Percentiles rank a stretch among this genome's conserved stretches.
Conservation (phyloP, 371 early-diverging fungal species). For the Mucor indicus region DNA sequence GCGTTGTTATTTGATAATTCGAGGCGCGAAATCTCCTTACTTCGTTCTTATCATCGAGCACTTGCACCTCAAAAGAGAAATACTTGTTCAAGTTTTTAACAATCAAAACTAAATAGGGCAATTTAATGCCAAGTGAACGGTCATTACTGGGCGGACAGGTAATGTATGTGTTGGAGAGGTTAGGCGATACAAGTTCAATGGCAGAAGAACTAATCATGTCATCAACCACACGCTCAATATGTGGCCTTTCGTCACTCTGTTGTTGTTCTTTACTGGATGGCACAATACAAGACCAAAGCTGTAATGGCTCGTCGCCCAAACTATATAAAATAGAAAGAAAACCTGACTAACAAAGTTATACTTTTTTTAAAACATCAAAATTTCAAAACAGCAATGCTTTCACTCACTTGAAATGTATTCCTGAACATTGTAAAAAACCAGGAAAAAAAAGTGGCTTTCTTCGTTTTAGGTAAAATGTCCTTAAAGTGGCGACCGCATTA, state of each 20-base stretch:
- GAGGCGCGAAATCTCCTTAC: slow-evolving; percentile 81
- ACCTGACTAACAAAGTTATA: slow-evolving; percentile 65
- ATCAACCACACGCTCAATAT: slow-evolving; percentile 77
- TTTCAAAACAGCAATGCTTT: background rate
- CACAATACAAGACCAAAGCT: slow-evolving; percentile 77
- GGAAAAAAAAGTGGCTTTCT: no score
- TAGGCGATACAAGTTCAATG: slow-evolving; percentile 75
- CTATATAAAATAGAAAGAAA: slow-evolving; percentile 88
- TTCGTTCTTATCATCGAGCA: slow-evolving; percentile 79
- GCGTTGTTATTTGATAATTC: slow-evolving; percentile 89
- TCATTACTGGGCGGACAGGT: slow-evolving; percentile 76
- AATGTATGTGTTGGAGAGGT: slow-evolving; percentile 84
- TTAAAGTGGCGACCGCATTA: no score
- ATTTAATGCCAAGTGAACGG: slow-evolving; percentile 87
- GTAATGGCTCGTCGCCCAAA: slow-evolving; percentile 83
- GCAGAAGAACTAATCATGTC: slow-evolving; percentile 81
- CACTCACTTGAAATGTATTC: slow-evolving; percentile 70
- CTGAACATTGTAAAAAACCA: slow-evolving; percentile 61
- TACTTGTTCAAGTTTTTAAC: slow-evolving; percentile 86
- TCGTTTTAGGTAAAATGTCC: no score
- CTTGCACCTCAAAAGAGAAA: slow-evolving; percentile 89
- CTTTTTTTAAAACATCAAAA: background rate
- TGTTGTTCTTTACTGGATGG: slow-evolving; percentile 25
- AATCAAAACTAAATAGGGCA: slow-evolving; percentile 84
- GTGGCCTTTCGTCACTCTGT: slow-evolving; percentile 30